Percentiles rank a stretch among this genome's conserved stretches.
These are phyloP conservation scores for Anthracocystis panici-leucophaei DNA, from an alignment of 1,284 basidiomycete species.

Conservation along the genomic window DNA sequence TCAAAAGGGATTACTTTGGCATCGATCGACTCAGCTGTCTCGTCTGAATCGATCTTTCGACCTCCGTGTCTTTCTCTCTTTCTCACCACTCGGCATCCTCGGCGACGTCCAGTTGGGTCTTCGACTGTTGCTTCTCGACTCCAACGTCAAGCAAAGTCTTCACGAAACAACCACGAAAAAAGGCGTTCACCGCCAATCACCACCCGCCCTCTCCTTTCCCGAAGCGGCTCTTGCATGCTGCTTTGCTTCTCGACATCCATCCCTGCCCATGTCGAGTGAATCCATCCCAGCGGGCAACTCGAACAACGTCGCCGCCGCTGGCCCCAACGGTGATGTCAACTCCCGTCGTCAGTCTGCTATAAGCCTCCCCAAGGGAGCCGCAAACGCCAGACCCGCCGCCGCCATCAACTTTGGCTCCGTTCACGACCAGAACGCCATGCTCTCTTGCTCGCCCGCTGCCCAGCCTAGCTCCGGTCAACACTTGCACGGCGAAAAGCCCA, in stretches of 20 bases:
- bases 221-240: slow-evolving; percentile 33
- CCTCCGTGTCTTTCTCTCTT: background rate
- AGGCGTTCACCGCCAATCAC: slow-evolving; percentile 10
- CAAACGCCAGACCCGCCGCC: slow-evolving; percentile 41
- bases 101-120: slow-evolving; percentile 14
- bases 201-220: slow-evolving; percentile 13
- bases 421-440: slow-evolving; percentile 69
- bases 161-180: slow-evolving; percentile 5
- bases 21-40: slow-evolving; percentile 25
- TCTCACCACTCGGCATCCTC: slow-evolving; percentile 9
- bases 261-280: slow-evolving; percentile 57
- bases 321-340: slow-evolving; percentile 49
- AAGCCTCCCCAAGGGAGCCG: slow-evolving; percentile 60
- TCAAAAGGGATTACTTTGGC: slow-evolving; percentile 7
- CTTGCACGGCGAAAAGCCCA: slow-evolving; percentile 65
- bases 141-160: slow-evolving; percentile 9
- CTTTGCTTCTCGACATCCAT: slow-evolving; percentile 41
- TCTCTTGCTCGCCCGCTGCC: slow-evolving; percentile 70
- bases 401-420: slow-evolving; percentile 71
- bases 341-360: slow-evolving; percentile 59
- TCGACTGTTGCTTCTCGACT: slow-evolving; percentile 3
- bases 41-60: slow-evolving; percentile 24
- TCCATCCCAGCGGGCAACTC: slow-evolving; percentile 42
- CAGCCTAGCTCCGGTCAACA: slow-evolving; percentile 67
- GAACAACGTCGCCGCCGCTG: slow-evolving; percentile 44